Evolutionary conservation across 768 basidiomycete species (phyloP), one percentile per base, ranked within the genome.

Genomic region (Guyanaporus albipodus): DNA sequence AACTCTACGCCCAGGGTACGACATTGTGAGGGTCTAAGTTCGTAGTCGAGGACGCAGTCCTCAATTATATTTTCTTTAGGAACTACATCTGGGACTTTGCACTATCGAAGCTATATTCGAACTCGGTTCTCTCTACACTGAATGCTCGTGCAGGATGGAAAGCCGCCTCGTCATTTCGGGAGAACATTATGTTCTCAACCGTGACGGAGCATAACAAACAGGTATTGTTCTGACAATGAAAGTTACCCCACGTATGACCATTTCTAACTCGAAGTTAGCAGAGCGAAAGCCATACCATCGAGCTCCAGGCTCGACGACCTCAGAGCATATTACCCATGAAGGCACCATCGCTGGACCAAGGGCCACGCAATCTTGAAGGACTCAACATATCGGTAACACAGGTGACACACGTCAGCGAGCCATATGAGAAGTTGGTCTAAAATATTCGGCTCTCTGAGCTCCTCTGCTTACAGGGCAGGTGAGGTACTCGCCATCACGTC

Each of bases 31-130:
- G 10, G 8, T 14, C 27, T 26, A 15, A 8, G 9, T 9, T 26
- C 4, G 11, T 42, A 17, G 17, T 9, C 8, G 22, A 11, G 12
- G n/a, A 41, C 28, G n/a, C 8, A 21, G 12, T 29, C 8, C 19
- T 23, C 43, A n/a, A 49, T 18, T 8, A 14, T 9, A 0, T 8
- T n/a, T 33, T 14, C 22, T 2, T 11, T 35, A 57, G 56, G 34
- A 57, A 57, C 43, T 59, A 55, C 21, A 52, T 59, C 19, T 63
- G 54, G 51, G 61, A 67, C 46, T 50, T 64, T 36, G 38, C 66
- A 1, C 35, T 66, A 10, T 61, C 53, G 2, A 65, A 65, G 27
- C 31, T 64, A 4, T 64, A 64, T 35, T 55, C 62, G 7, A 64
- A 64, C 36, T 53, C 31, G 22, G 38, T 41, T 36, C 65, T 43